Conservation (phyloP, 768 basidiomycete species). For the Trametes cingulata region DNA sequence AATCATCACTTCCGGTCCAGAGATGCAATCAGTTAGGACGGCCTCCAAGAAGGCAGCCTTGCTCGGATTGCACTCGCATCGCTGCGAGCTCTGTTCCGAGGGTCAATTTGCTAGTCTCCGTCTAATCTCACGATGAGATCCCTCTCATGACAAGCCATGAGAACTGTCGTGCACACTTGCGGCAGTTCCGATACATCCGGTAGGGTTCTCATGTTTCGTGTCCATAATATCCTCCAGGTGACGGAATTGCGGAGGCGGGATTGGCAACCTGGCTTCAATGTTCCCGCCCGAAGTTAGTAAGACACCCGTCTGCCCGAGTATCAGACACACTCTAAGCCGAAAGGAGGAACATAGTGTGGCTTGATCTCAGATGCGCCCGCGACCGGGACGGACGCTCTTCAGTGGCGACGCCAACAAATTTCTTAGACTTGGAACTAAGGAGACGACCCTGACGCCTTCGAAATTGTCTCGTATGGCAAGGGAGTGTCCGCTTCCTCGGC, state of each 20-base stretch:
- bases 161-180: background rate
- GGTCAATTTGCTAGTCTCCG: background rate
- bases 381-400: conserved; percentile 8
- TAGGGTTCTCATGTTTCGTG: background rate
- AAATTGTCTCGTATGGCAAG: background rate
- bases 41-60: background rate
- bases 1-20: no score
- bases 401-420: conserved; percentile 2
- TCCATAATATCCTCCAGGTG: background rate
- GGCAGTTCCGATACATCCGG: conserved; percentile 7
- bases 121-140: conserved; percentile 4
- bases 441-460: background rate
- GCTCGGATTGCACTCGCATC: background rate
- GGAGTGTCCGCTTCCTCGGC: no score
- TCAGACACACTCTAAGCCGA: background rate
- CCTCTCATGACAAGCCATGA: conserved; percentile 2
- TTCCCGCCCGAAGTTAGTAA: background rate
- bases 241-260: background rate
- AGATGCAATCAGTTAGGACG: background rate
- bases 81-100: conserved; percentile 1
- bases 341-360: background rate
- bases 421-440: background rate
- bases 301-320: background rate
- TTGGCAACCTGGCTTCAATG: background rate
- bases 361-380: conserved; percentile 7